A percentile compares a stretch with the other conserved stretches of the same genome.
phyloP scores from a whole-genome alignment of 208 protist genomes.

The Crithidia brevicula region DNA sequence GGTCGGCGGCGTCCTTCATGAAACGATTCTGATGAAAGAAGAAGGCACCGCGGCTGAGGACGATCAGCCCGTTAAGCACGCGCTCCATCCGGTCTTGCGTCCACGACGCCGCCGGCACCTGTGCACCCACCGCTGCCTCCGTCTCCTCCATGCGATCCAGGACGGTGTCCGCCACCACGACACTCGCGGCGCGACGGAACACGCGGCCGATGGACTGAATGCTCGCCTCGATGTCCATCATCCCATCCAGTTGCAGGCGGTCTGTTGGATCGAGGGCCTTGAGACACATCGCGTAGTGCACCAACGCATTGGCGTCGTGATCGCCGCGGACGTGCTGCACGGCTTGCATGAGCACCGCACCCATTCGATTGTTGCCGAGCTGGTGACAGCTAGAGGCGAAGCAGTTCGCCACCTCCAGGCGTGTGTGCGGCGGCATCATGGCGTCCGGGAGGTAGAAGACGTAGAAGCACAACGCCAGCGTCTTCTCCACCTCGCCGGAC shows the following conservation, averaged over 20 bases:
- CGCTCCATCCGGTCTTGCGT: conserved; percentile 15
- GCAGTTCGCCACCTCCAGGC: conserved; percentile 52
- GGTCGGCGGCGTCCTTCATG: conserved; percentile 58
- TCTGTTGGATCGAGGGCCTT: conserved; percentile 32
- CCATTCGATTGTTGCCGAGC: conserved; percentile 61
- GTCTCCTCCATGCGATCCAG: conserved; percentile 32
- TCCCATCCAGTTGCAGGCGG: conserved; percentile 32
- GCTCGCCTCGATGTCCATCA: conserved; percentile 37
- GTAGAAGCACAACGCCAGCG: conserved; percentile 65
- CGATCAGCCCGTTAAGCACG: conserved; percentile 67
- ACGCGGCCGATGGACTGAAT: conserved; percentile 34
- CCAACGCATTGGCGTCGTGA: conserved; percentile 41
- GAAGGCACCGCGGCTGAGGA: conserved; percentile 80
- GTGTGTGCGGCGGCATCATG: conserved; percentile 42
- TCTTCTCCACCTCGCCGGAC: conserved; percentile 46
- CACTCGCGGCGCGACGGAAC: conserved; percentile 45
- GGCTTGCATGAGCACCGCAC: conserved; percentile 51
- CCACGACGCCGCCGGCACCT: conserved; percentile 2
- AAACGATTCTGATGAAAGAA: conserved; percentile 81
- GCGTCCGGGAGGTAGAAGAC: conserved; percentile 70
- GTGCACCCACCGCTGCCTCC: background rate
- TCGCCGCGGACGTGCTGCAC: conserved; percentile 51
- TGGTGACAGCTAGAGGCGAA: conserved; percentile 68
- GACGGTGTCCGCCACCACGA: conserved; percentile 47
- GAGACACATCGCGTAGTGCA: conserved; percentile 44